These are phyloP conservation scores for Podospora conica DNA, from an alignment of 495 filamentous ascomycete species.

Conservation along the genomic window DNA sequence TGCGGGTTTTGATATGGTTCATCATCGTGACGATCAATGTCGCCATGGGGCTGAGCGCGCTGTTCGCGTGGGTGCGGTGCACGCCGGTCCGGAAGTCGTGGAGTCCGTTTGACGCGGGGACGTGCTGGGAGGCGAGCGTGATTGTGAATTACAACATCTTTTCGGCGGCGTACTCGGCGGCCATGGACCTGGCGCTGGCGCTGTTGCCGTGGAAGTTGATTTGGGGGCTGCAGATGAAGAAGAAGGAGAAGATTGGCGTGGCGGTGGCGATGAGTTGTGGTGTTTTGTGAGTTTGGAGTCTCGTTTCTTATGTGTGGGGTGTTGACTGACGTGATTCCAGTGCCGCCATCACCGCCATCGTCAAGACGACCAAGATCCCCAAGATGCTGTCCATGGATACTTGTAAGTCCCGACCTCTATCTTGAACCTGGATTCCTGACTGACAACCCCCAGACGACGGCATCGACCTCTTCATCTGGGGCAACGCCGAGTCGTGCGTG, in stretches of 20 bases:
- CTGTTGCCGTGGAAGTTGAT: slow-evolving; percentile 33
- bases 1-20: slow-evolving; percentile 20
- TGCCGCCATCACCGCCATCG: slow-evolving; percentile 23
- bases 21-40: slow-evolving; percentile 33
- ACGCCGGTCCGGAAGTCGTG: slow-evolving; percentile 31
- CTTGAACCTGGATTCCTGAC: background rate
- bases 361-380: slow-evolving; percentile 20
- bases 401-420: background rate
- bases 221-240: slow-evolving; percentile 29
- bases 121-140: slow-evolving; percentile 29
- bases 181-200: slow-evolving; percentile 29
- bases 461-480: slow-evolving; percentile 19
- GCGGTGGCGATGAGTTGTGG: slow-evolving; percentile 37
- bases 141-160: slow-evolving; percentile 16
- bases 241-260: slow-evolving; percentile 33
- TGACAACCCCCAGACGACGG: slow-evolving; percentile 7
- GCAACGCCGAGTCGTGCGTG: slow-evolving; percentile 21
- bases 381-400: slow-evolving; percentile 6
- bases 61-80: slow-evolving; percentile 38
- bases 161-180: slow-evolving; percentile 22
- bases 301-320: background rate
- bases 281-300: slow-evolving; percentile 4
- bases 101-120: slow-evolving; percentile 18
- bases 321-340: background rate
- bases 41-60: slow-evolving; percentile 31